phyloP scores from a whole-genome alignment of 352 stramenopile species.

The Phytopythium litorale region DNA sequence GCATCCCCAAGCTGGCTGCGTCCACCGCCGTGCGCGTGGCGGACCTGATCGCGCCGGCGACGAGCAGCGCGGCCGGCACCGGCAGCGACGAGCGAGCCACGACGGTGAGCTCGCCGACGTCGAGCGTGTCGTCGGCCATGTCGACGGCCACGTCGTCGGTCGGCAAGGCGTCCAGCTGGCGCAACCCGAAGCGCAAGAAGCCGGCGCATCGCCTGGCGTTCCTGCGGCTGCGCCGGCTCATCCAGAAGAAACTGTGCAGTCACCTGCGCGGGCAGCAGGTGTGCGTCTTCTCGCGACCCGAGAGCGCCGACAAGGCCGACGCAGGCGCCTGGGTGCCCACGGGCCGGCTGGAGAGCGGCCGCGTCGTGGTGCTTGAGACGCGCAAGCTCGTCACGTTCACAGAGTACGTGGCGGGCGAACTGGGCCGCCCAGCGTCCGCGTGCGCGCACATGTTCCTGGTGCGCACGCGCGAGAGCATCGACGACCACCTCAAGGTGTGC shows the following conservation, averaged over 20 bases:
- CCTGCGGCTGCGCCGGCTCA: slow-evolving; percentile 58
- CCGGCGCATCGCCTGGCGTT: slow-evolving; percentile 27
- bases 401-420: slow-evolving; percentile 48
- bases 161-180: background rate
- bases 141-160: background rate
- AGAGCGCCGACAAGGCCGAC: slow-evolving; percentile 5
- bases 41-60: slow-evolving; percentile 14
- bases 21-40: slow-evolving; percentile 23
- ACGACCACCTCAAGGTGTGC: slow-evolving; percentile 66
- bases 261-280: slow-evolving; percentile 67
- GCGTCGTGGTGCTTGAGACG: slow-evolving; percentile 45
- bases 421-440: slow-evolving; percentile 43
- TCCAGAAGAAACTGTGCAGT: slow-evolving; percentile 61
- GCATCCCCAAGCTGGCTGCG: slow-evolving; percentile 29
- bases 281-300: slow-evolving; percentile 31
- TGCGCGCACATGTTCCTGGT: slow-evolving; percentile 73
- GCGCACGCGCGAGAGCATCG: slow-evolving; percentile 50
- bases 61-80: slow-evolving; percentile 5
- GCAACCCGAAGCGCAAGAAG: slow-evolving; percentile 23
- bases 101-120: slow-evolving; percentile 4
- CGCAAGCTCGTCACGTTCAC: slow-evolving; percentile 55
- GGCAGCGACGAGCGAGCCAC: background rate
- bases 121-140: slow-evolving; percentile 1
- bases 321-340: slow-evolving; percentile 33
- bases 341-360: slow-evolving; percentile 49